phyloP scores from a whole-genome alignment of 2,329 filamentous ascomycete genomes.

The Pseudogymnoascus sp. region DNA sequence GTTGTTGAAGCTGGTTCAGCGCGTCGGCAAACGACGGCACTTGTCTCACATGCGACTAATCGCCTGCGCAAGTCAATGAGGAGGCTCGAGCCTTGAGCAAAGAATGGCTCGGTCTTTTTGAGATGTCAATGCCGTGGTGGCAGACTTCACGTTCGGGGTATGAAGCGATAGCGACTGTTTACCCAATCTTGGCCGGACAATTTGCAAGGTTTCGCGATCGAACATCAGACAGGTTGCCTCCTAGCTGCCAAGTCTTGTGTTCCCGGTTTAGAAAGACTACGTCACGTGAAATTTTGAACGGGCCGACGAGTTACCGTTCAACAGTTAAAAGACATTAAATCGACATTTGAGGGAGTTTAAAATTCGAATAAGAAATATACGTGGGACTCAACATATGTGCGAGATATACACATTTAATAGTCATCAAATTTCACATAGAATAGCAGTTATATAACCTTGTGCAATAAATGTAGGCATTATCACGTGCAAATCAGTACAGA shows the following conservation, averaged over 20 bases:
- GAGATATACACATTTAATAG: not conserved
- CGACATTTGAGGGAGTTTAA: not conserved
- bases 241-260: conserved; percentile 7
- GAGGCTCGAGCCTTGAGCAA: conserved; percentile 4
- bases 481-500: conserved; percentile 2
- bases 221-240: conserved; percentile 1
- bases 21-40: conserved; percentile 7
- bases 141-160: not conserved
- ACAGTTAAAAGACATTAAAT: not conserved
- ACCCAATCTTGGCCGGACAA: conserved; percentile 6
- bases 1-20: conserved; percentile 9
- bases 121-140: conserved; percentile 6
- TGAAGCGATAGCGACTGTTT: conserved; percentile 5
- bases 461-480: not conserved
- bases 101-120: not conserved
- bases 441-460: not conserved
- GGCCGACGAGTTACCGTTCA: not conserved
- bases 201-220: conserved; percentile 9
- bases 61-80: not conserved
- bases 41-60: conserved; percentile 8
- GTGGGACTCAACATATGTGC: not conserved
- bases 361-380: not conserved
- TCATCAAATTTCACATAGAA: not conserved
- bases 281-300: not conserved
- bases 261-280: not conserved